Base-by-base conservation (phyloP, 345 rosid genomes). In the Citrus medica region DNA sequence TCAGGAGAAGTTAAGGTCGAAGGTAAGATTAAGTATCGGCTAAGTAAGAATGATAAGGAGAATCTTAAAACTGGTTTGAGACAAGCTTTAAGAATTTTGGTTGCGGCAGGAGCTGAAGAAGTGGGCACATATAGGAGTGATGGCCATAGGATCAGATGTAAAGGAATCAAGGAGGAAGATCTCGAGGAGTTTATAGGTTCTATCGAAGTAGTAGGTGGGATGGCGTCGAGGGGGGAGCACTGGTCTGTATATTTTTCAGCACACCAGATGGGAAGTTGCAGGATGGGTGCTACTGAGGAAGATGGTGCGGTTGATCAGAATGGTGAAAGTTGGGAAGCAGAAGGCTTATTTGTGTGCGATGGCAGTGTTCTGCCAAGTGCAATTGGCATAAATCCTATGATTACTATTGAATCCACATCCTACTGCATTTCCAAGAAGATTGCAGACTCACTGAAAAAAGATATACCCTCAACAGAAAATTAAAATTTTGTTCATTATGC, bases 181-280 rank as follows among this genome's bases (percentile, higher is more conserved):
- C 53, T 90, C 35, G 88, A 87, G 46, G 86, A 81, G 78, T 91
- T 93, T 74, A n/a, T 91, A 79, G 83, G 83, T 17, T 79, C 87
- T 0, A 82, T 90, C 16, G 35, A 79, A 0, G 28, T 74, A 0
- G 76, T 79, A 0, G 84, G 89, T 25, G 97, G 94, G 65, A 71
- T 83, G 13, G 33, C 40, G 4, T 91, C 97, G 0, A 76, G 63
- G 79, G 88, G 83, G 2, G 87, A 87, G 71, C 32, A 81, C 21
- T 90, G 97, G 91, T 82, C 76, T 27, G 2, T 76, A 46, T 88
- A 83, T 28, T 37, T 81, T 27, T 82, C 95, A 0, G 95, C 93
- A 6, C 95, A 92, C 79, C 98, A 90, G 82, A 88, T 95, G 86
- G 93, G 95, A 66, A 89, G 98, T 71, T 92, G 98, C 16, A 86